Conservation (phyloP, 495 filamentous ascomycete species). For the Penicillium nucicola region DNA sequence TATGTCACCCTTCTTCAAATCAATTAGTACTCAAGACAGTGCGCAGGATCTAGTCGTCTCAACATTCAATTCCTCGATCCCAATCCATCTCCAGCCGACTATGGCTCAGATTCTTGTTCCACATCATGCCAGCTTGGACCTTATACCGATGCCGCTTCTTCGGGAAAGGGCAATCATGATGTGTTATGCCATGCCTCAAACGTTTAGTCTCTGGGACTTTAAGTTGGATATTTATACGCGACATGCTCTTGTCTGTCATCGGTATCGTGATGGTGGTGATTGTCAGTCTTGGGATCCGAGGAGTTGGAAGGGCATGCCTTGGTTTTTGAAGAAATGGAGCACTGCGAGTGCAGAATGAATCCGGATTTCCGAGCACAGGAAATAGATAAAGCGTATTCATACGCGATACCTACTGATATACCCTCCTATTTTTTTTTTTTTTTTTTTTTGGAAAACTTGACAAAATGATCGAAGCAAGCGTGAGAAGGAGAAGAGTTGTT, state of each 20-base stretch:
- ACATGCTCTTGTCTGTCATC: conserved; percentile 19
- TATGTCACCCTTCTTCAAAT: conserved; percentile 38
- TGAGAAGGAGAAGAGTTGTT: no score
- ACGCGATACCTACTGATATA: no score
- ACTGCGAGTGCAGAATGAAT: no score
- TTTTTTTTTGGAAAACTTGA: no score
- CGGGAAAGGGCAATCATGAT: conserved; percentile 37
- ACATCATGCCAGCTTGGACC: conserved; percentile 41
- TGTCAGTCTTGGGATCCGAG: conserved; percentile 32
- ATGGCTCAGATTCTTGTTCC: conserved; percentile 43
- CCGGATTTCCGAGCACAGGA: no score
- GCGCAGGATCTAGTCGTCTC: conserved; percentile 20
- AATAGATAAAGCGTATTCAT: no score
- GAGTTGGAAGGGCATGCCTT: conserved; percentile 35
- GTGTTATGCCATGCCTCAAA: conserved; percentile 24
- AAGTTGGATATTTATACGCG: conserved; percentile 39
- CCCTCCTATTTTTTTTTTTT: no score
- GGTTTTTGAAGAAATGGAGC: conserved; percentile 37
- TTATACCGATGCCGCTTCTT: conserved; percentile 40
- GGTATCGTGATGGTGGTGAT: conserved; percentile 6
- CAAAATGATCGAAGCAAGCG: no score
- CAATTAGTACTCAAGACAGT: conserved; percentile 18
- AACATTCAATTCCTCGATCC: conserved; percentile 21
- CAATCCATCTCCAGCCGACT: conserved; percentile 40
- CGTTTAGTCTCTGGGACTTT: conserved; percentile 36